phyloP scores from a whole-genome alignment of 1,284 basidiomycete species.

The Cutaneotrichosporon sp. region DNA sequence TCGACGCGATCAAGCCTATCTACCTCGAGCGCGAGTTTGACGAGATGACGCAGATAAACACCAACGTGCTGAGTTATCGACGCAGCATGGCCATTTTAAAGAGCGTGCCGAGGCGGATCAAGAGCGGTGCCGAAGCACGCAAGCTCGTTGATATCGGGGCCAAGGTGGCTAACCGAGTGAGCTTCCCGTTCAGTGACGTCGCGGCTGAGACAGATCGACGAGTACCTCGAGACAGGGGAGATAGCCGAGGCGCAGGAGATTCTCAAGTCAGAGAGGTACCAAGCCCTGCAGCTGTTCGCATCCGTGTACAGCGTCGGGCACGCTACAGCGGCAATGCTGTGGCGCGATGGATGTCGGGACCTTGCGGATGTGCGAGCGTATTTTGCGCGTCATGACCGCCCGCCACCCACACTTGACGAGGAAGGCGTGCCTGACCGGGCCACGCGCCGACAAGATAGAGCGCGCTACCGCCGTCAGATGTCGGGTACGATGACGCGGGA shows the following conservation, averaged over 20 bases:
- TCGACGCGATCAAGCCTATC: conserved; percentile 47
- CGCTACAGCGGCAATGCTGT: conserved; percentile 38
- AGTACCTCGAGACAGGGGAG: conserved; percentile 37
- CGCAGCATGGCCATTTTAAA: conserved; percentile 39
- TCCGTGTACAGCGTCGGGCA: conserved; percentile 45
- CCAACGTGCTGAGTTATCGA: conserved; percentile 45
- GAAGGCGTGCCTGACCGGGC: neutral
- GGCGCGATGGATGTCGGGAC: conserved; percentile 40
- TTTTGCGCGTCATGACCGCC: conserved; percentile 25
- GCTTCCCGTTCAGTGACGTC: neutral
- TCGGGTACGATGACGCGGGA: conserved; percentile 42
- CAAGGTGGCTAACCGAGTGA: conserved; percentile 41
- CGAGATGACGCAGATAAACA: conserved; percentile 42
- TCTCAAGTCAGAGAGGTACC: conserved; percentile 29
- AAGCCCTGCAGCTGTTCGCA: conserved; percentile 34
- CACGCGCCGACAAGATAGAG: conserved; percentile 27
- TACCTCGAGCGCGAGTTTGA: conserved; percentile 44
- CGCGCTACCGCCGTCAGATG: conserved; percentile 27
- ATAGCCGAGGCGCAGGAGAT: conserved; percentile 39
- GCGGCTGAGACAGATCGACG: conserved; percentile 38
- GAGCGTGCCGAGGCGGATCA: conserved; percentile 38
- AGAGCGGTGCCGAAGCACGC: conserved; percentile 41
- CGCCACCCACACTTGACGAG: neutral
- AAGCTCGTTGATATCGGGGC: conserved; percentile 42
- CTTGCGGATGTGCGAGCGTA: conserved; percentile 37